phyloP scores from a whole-genome alignment of 495 filamentous ascomycete genomes.

The Annulohypoxylon moriforme region DNA sequence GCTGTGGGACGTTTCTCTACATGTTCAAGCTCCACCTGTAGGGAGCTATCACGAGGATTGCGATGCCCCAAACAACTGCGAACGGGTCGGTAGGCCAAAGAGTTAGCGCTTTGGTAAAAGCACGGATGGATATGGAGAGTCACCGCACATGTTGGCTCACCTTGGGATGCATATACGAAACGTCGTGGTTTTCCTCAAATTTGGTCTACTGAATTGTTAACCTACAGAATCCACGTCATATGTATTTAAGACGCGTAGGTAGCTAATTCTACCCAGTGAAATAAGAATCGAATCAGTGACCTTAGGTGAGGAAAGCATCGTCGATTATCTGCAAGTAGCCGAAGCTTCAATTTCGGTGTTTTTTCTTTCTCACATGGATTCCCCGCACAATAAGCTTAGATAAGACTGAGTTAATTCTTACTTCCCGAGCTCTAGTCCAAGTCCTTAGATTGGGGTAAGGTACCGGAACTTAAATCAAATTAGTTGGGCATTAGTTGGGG shows the following conservation, averaged over 20 bases:
- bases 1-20: not conserved
- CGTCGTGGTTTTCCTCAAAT: slow-evolving; percentile 16
- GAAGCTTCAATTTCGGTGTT: slow-evolving; percentile 39
- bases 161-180: slow-evolving; percentile 47
- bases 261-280: not conserved
- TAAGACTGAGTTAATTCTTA: slow-evolving; percentile 24
- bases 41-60: not conserved
- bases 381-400: slow-evolving; percentile 37
- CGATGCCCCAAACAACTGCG: not conserved
- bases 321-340: slow-evolving; percentile 11
- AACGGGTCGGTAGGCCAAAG: not conserved
- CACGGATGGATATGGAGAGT: not conserved
- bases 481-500: slow-evolving; percentile 31
- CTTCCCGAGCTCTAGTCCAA: slow-evolving; percentile 10
- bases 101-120: not conserved
- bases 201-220: not conserved
- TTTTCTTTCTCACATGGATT: slow-evolving; percentile 33
- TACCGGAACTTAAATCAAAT: slow-evolving; percentile 23
- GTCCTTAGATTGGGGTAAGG: slow-evolving; percentile 29
- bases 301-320: not conserved
- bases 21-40: not conserved
- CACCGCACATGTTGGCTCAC: slow-evolving; percentile 21
- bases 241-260: not conserved
- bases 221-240: not conserved
- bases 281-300: not conserved